phyloP scores from a whole-genome alignment of 2,329 filamentous ascomycete species.

The Zymoseptoria crescenta region DNA sequence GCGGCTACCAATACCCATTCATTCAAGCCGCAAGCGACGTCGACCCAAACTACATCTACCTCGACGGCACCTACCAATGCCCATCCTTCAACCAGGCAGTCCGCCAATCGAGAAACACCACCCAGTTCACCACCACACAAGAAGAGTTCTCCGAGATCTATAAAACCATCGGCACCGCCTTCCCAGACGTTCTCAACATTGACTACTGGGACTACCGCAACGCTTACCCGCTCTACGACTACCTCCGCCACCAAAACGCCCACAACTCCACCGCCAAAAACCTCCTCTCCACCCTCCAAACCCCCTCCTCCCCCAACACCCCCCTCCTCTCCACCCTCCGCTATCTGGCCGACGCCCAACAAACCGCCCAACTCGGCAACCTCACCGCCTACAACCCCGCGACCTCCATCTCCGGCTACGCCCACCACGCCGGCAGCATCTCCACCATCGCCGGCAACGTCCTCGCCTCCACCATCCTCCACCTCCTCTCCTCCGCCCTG shows the following conservation, averaged over 20 bases:
- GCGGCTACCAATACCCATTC: conserved; percentile 51
- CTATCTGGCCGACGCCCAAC: conserved; percentile 43
- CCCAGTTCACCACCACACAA: conserved; percentile 9
- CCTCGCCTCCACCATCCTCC: conserved; percentile 29
- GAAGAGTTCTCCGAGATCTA: conserved; percentile 43
- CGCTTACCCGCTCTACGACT: conserved; percentile 49
- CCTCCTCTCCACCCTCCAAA: conserved; percentile 25
- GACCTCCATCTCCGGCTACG: conserved; percentile 10
- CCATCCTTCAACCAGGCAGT: conserved; percentile 26
- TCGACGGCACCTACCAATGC: conserved; percentile 37
- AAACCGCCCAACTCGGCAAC: conserved; percentile 39
- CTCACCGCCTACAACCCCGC: conserved; percentile 27
- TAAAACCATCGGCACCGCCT: conserved; percentile 34
- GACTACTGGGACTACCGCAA: conserved; percentile 42
- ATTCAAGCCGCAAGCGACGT: conserved; percentile 37
- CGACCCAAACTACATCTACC: conserved; percentile 45
- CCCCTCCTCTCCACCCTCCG: conserved; percentile 27
- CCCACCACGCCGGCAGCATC: conserved; percentile 29
- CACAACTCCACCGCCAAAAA: conserved; percentile 43
- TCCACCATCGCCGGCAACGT: conserved; percentile 33
- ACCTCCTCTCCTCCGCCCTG: conserved; percentile 28
- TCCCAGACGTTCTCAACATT: conserved; percentile 28
- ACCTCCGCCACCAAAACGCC: conserved; percentile 45
- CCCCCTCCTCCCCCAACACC: conserved; percentile 9
- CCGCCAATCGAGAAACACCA: conserved; percentile 36